Base-by-base conservation (phyloP, 2,329 filamentous ascomycete species). In the Decorospora gaudefroyi region DNA sequence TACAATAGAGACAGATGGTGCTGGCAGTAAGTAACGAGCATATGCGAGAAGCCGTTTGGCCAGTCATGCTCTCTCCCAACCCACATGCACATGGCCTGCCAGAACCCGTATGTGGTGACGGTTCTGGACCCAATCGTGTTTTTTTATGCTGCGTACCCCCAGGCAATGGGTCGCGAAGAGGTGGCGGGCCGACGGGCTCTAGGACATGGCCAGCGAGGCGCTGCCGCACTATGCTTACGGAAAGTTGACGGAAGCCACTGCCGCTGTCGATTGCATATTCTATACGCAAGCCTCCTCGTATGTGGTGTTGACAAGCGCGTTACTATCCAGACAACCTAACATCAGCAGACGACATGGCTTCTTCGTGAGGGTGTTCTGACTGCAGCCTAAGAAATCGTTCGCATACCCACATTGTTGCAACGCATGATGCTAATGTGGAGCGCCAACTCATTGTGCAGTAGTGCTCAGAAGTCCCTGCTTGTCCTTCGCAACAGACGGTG, bases 31-130 rank as follows among this genome's bases (percentile, higher is more conserved):
- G 43, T 46, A 39, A 52, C 42, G 28, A 42, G 46, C 39, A 40
- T 23, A 48, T 53, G 55, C 55, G 35, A 49, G 41, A 40, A 49
- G 44, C 53, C 53, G 53, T 50, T 38, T 51, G 18, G 46, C 35
- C 49, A 46, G 49, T 57, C 55, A 58, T 58, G 44, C 48, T 58
- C 43, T 54, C 42, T 47, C 13, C 39, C 36, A 48, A 47, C 42
- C 37, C 46, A 45, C 42, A 41, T 46, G 48, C 32, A 36, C 39
- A 32, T 42, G 18, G 26, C 48, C 44, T 54, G 52, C 45, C 35
- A 48, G 45, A 47, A 54, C 47, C 55, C 52, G 52, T 42, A 36
- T 33, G 44, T 43, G 26, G 38, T 46, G 36, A 51, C n/a, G 44
- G 48, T 51, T 44, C 42, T 44, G 50, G 37, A 40, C 44, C 43